A percentile compares a stretch with the other conserved stretches of the same genome.
These are phyloP conservation scores for Begonia loranthoides DNA, from an alignment of 306 rosid genomes.

Conservation along the genomic window DNA sequence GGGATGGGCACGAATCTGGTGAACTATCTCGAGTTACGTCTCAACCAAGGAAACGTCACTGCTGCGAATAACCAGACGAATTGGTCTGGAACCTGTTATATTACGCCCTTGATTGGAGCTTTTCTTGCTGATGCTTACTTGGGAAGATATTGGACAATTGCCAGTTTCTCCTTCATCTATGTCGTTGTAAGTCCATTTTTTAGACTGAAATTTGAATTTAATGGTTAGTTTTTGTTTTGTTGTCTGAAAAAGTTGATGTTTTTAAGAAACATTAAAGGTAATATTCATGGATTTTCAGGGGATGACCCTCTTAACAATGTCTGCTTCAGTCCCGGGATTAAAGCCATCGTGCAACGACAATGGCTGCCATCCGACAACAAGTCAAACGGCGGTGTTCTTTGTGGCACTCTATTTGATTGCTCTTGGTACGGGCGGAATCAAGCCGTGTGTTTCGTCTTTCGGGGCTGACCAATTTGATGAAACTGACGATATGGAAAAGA, in stretches of 20 bases:
- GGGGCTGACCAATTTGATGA: slow-evolving; percentile 92
- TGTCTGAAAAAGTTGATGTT: background rate
- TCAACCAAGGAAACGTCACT: slow-evolving; percentile 37
- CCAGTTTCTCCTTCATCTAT: slow-evolving; percentile 50
- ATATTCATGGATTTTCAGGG: slow-evolving; percentile 16
- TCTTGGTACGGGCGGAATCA: slow-evolving; percentile 80
- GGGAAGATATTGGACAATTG: slow-evolving; percentile 96
- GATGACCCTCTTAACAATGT: slow-evolving; percentile 47
- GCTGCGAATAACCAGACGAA: slow-evolving; percentile 63
- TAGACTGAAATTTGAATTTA: background rate
- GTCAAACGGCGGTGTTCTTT: slow-evolving; percentile 30
- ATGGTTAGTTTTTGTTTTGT: background rate
- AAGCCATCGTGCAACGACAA: slow-evolving; percentile 34
- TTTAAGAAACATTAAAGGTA: background rate
- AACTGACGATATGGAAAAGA: slow-evolving; percentile 35
- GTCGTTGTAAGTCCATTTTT: slow-evolving; percentile 37
- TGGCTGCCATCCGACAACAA: slow-evolving; percentile 37
- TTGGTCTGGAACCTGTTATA: slow-evolving; percentile 82
- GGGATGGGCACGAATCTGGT: slow-evolving; percentile 84
- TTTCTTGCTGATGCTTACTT: slow-evolving; percentile 84
- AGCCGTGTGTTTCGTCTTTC: slow-evolving; percentile 81
- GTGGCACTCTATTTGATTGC: slow-evolving; percentile 67
- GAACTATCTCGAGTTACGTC: slow-evolving; percentile 58
- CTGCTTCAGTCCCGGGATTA: slow-evolving; percentile 49
- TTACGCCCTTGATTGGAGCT: slow-evolving; percentile 83